Percentiles rank a stretch among this genome's conserved stretches.
phyloP scores from a whole-genome alignment of 768 basidiomycete species.

The Termitomyces titanicus region DNA sequence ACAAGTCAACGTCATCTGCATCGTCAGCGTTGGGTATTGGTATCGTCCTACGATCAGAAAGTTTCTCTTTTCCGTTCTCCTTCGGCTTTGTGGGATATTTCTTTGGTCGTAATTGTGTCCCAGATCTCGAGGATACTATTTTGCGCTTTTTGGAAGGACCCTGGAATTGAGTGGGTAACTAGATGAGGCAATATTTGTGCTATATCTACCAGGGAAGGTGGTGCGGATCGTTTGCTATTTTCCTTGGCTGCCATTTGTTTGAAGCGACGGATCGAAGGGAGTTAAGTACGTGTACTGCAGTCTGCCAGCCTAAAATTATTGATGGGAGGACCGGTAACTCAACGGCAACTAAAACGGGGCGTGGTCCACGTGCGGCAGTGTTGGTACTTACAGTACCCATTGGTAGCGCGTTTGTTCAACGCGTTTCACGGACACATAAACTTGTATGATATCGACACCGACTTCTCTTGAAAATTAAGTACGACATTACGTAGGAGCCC shows the following conservation, averaged over 20 bases:
- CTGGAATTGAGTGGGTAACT: constrained; percentile 17
- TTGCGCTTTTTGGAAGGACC: constrained; percentile 61
- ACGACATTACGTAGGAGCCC: not conserved
- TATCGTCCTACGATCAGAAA: constrained; percentile 55
- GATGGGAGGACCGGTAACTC: not conserved
- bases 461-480: not conserved
- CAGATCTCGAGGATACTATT: constrained; percentile 31
- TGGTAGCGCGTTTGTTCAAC: no score
- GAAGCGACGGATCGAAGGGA: no score
- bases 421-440: not conserved
- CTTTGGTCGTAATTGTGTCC: constrained; percentile 15
- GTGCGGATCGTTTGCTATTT: constrained; percentile 31
- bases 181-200: not conserved
- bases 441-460: not conserved
- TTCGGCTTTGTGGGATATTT: constrained; percentile 29
- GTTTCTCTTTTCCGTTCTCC: constrained; percentile 53
- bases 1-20: constrained; percentile 52
- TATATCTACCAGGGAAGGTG: constrained; percentile 22
- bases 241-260: constrained; percentile 18
- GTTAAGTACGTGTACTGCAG: no score
- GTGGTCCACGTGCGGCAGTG: constrained; percentile 7
- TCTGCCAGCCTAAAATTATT: no score
- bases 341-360: not conserved
- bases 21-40: constrained; percentile 52
- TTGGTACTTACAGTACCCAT: not conserved